A percentile compares a stretch with the other conserved stretches of the same genome.
Conservation (phyloP, 1,284 basidiomycete species). For the Boletus nobilissimus region DNA sequence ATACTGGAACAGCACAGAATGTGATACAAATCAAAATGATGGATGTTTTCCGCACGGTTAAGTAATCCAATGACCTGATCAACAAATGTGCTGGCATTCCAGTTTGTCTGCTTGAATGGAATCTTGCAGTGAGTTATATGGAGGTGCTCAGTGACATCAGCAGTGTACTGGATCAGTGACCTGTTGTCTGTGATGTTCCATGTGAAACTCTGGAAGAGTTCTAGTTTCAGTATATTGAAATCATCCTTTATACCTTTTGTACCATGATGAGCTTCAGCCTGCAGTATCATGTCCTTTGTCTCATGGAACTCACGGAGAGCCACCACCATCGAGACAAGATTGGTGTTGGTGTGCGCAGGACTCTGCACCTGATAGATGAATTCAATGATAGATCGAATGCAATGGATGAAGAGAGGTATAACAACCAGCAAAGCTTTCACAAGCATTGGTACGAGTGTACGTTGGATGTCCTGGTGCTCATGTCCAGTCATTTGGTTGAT, state of each 20-base stretch:
- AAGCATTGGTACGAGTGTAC: background rate
- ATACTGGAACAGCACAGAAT: background rate
- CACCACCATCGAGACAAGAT: constrained; percentile 1
- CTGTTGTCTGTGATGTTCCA: background rate
- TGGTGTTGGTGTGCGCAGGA: background rate
- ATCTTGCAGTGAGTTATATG: constrained; percentile 12
- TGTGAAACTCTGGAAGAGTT: constrained; percentile 20
- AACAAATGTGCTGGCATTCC: background rate
- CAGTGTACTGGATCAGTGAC: constrained; percentile 15
- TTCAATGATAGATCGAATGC: background rate
- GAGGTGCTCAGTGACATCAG: constrained; percentile 5
- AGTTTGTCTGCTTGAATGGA: constrained; percentile 1
- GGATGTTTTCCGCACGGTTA: background rate
- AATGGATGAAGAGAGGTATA: background rate
- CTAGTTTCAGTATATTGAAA: constrained; percentile 24
- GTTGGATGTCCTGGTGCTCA: background rate
- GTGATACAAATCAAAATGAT: constrained; percentile 4
- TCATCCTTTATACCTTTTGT: background rate
- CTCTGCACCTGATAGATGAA: background rate
- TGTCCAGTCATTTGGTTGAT: constrained; percentile 12
- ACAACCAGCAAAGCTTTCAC: background rate
- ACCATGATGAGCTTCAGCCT: constrained; percentile 5
- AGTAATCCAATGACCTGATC: background rate
- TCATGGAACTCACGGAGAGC: constrained; percentile 16
- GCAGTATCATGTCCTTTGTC: background rate